phyloP scores from a whole-genome alignment of 2,329 filamentous ascomycete species.

The Aspergillus novofumigatus region DNA sequence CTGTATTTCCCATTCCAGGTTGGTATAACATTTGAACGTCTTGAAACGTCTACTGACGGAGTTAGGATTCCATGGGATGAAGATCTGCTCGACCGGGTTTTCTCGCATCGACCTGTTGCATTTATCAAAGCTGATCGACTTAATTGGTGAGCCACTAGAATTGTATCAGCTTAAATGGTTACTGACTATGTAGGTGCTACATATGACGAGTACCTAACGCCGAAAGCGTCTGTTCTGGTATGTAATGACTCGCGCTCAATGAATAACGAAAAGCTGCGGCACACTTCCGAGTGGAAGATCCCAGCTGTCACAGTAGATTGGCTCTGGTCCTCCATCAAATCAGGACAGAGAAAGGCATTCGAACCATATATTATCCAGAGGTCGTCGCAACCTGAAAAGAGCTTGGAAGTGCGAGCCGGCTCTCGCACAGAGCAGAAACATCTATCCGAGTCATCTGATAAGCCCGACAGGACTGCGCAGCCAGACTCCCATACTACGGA shows the following conservation, averaged over 20 bases:
- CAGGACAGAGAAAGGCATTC: constrained; percentile 46
- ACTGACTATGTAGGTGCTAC: constrained; percentile 55
- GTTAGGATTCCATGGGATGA: constrained; percentile 62
- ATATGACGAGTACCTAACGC: constrained; percentile 73
- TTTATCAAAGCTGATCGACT: constrained; percentile 67
- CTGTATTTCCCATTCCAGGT: constrained; percentile 62
- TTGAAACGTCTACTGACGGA: constrained; percentile 12
- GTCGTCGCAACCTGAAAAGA: constrained; percentile 19
- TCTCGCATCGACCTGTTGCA: constrained; percentile 80
- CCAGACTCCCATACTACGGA: neutral
- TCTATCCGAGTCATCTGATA: neutral
- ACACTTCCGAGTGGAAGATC: constrained; percentile 70
- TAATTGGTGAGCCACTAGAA: constrained; percentile 54
- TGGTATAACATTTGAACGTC: constrained; percentile 5
- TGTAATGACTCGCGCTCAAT: constrained; percentile 52
- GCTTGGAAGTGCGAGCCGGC: constrained; percentile 15
- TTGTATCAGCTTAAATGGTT: neutral
- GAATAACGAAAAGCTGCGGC: constrained; percentile 71
- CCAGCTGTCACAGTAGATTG: constrained; percentile 78
- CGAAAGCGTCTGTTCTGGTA: constrained; percentile 71
- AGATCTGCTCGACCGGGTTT: constrained; percentile 78
- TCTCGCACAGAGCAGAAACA: constrained; percentile 18
- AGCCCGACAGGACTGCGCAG: neutral
- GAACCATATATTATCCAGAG: constrained; percentile 41
- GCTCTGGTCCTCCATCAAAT: constrained; percentile 75